phyloP scores from a whole-genome alignment of 371 early-diverging fungal genomes.

The Zancudomyces culisetae region DNA sequence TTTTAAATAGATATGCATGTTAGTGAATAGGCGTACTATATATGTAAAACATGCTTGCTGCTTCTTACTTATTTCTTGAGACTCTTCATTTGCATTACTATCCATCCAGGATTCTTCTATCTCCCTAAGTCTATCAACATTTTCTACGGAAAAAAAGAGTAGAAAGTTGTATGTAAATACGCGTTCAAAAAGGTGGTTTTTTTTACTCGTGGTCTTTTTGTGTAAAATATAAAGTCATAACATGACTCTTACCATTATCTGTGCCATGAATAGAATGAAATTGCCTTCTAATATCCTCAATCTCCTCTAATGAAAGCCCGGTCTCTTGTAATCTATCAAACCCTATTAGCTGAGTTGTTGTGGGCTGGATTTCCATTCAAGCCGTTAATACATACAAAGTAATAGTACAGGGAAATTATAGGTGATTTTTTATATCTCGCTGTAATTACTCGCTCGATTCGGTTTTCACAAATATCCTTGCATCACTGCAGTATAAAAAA shows the following conservation, averaged over 20 bases:
- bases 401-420: too few species aligned
- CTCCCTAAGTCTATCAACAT: constrained; percentile 1
- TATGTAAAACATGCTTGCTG: too few species aligned
- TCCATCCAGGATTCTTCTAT: constrained; percentile 4
- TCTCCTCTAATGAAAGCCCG: not conserved
- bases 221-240: not conserved
- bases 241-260: not conserved
- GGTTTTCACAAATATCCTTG: not conserved
- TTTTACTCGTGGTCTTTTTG: not conserved
- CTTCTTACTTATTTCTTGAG: constrained; percentile 1
- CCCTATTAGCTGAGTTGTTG: not conserved
- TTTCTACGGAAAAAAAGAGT: not conserved
- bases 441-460: too few species aligned
- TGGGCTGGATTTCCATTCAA: too few species aligned
- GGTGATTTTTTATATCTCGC: too few species aligned
- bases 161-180: too few species aligned
- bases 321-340: constrained; percentile 1
- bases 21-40: not conserved
- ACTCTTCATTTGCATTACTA: not conserved
- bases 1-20: not conserved
- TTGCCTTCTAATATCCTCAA: constrained; percentile 2
- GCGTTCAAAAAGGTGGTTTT: too few species aligned
- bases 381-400: too few species aligned
- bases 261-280: constrained; percentile 2
- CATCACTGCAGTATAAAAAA: not conserved